Evolutionary conservation across 495 filamentous ascomycete species (phyloP), one percentile per base, ranked within the genome.

Genomic region (Xanthoparmelia taractica): DNA sequence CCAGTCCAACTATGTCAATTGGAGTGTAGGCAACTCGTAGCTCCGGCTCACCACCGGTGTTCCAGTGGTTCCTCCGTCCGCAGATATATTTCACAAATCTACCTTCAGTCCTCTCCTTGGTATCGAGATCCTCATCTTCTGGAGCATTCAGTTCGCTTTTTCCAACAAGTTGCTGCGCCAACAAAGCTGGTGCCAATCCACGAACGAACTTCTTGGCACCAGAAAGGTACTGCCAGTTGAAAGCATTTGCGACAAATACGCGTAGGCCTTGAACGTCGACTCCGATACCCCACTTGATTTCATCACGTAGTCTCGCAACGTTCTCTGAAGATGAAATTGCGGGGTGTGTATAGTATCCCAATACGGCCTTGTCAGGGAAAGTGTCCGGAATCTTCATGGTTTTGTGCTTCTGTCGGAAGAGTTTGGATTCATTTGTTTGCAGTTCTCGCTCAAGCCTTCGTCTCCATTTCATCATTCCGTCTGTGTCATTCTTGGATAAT

Each of bases 141-240:
- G 69, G 63, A 13, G 74, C 73, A 4, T 52, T 56, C 18, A 27
- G 11, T 8, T 27, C 34, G 15, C 43, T 61, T 45, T 68, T 66
- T 12, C 29, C 33, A n/a, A 77, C 75, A 33, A 96, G 77, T 63
- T 82, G 80, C 55, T 85, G 81, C 1, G 86, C 80, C 50, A 97
- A 73, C 10, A 96, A 74, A 38, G 88, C 87, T 23, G 92, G 89
- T 1, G 92, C 90, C 33, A 98, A 74, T 43, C 87, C 86, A 34
- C 85, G 82, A 52, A 96, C 88, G 59, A 95, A 87, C 67, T 96
- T 96, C 63, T 86, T 83, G 5, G 93, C 92, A 0, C 93, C 95
- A 47, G 78, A 80, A 37, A 82, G 80, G 67, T 85, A 86, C 4
- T 77, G 83, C 94, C 94, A 98, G 59, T 93, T 89, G 62, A 98